These are phyloP conservation scores for Candida bentonensis DNA, from an alignment of 805 yeast genomes.

Conservation along the genomic window DNA sequence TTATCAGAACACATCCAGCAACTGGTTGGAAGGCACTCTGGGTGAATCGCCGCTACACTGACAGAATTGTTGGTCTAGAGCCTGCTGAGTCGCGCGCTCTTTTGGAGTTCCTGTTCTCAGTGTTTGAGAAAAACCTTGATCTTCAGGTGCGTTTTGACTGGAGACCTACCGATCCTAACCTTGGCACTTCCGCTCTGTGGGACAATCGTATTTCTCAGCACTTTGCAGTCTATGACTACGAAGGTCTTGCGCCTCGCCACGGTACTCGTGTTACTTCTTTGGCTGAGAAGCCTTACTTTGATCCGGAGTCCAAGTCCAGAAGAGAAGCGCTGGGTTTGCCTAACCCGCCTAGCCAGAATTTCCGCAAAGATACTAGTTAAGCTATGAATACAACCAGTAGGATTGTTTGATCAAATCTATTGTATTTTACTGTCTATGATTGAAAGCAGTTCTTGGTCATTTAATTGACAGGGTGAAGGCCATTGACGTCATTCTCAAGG, in stretches of 20 bases:
- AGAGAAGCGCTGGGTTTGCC: conserved; percentile 10
- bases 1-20: conserved; percentile 50
- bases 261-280: conserved; percentile 41
- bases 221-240: conserved; percentile 37
- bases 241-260: conserved; percentile 26
- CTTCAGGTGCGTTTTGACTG: conserved; percentile 37
- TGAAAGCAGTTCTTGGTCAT: too few species aligned
- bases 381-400: too few species aligned
- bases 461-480: neutral
- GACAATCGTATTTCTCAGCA: conserved; percentile 41
- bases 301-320: conserved; percentile 22
- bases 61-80: conserved; percentile 58
- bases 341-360: conserved; percentile 9
- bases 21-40: conserved; percentile 48
- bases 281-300: conserved; percentile 41
- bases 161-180: conserved; percentile 27
- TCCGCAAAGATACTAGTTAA: too few species aligned
- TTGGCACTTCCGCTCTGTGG: conserved; percentile 39
- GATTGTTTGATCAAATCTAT: too few species aligned
- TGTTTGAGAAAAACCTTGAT: conserved; percentile 16
- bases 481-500: neutral
- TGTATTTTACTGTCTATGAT: too few species aligned
- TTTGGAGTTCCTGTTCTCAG: conserved; percentile 38
- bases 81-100: conserved; percentile 54
- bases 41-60: conserved; percentile 44